Base-by-base conservation (phyloP, 169 alveolate species). In the Plasmodium ovale region DNA sequence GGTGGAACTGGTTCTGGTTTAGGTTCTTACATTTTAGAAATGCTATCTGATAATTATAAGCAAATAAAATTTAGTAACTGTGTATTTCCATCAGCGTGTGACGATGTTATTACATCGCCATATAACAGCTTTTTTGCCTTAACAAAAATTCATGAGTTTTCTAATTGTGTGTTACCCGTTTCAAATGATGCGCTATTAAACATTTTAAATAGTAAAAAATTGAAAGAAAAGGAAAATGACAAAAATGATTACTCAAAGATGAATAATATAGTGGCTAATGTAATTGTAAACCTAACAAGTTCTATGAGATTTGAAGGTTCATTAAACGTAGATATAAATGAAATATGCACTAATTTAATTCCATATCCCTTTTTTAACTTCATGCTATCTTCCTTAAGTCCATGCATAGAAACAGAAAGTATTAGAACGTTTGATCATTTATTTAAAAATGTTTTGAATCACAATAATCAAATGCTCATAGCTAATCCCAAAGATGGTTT, bases 1-100 rank as follows among this genome's bases (percentile, higher is more conserved):
- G 99, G 99, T 19, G 99, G 99, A n/a, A 97, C 99, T 27, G 99
- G 99, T 5, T 94, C 99, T 19, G 99, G 99, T 0, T 90, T 98
- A 56, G 99, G 99, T 35, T 94, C 98, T 44, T 97, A 96, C 90
- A 93, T 97, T 49, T 92, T 98, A 58, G 96, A 96, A 87, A 84
- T 96, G 87, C 67, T 97, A 37, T 95, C 93, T 33, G 99, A 97
- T 68, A 88, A 92, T 33, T 98, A 95, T 70, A 96, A 96, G 1
- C 96, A 96, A 79, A 94, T 97, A 31, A 85, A 72, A 53, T 96
- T 96, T 85, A 88, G 96, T 89, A 96, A 96, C 87, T 93, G 98
- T n/a, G 95, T 97, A 23, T 93, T 95, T 62, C 98, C 96, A 25
- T 95, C 96, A 88, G 98, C 98, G 7, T 97, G 96, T 88, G 98